Evolutionary conservation across 2,329 filamentous ascomycete species (phyloP).

Genomic region (Ampelomyces quisqualis): DNA sequence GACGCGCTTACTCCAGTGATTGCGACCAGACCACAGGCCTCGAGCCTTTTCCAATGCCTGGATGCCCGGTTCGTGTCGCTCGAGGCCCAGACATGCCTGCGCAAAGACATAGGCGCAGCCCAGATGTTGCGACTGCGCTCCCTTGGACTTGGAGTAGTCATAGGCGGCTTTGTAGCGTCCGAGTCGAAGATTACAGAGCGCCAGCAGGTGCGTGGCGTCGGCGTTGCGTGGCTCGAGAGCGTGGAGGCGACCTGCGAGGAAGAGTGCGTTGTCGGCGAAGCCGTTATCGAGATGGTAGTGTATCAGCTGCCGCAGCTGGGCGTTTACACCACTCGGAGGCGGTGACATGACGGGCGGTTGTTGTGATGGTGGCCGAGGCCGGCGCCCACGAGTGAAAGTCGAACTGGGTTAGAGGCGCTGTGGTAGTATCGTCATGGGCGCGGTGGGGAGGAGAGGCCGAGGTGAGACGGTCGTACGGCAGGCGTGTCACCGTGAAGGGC

Average conservation of each 20-base stretch:
- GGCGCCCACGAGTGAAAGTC: conserved; percentile 9
- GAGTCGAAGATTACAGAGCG: conserved; percentile 79
- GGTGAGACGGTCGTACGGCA: conserved; percentile 7
- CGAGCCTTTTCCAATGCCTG: conserved; percentile 79
- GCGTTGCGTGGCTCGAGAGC: conserved; percentile 79
- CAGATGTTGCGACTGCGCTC: conserved; percentile 70
- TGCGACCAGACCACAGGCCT: conserved; percentile 72
- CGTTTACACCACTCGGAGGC: conserved; percentile 57
- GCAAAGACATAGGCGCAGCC: conserved; percentile 92
- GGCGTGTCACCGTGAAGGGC: conserved; percentile 21
- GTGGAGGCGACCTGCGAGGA: conserved; percentile 82
- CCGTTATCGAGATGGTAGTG: conserved; percentile 86
- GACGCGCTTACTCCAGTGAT: conserved; percentile 67
- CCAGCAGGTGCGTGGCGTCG: conserved; percentile 80
- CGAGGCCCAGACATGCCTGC: conserved; percentile 79
- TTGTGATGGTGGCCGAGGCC: conserved; percentile 7
- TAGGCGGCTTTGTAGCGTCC: conserved; percentile 83
- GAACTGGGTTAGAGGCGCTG: conserved; percentile 9
- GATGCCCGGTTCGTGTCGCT: conserved; percentile 77
- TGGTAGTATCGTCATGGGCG: conserved; percentile 29
- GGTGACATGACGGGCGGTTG: conserved; percentile 54
- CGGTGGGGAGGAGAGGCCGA: conserved; percentile 12
- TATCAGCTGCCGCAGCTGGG: conserved; percentile 65
- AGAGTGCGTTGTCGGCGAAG: conserved; percentile 84
- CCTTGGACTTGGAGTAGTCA: conserved; percentile 73